Base-by-base conservation (phyloP, 805 yeast species). In the Candida verbasci region DNA sequence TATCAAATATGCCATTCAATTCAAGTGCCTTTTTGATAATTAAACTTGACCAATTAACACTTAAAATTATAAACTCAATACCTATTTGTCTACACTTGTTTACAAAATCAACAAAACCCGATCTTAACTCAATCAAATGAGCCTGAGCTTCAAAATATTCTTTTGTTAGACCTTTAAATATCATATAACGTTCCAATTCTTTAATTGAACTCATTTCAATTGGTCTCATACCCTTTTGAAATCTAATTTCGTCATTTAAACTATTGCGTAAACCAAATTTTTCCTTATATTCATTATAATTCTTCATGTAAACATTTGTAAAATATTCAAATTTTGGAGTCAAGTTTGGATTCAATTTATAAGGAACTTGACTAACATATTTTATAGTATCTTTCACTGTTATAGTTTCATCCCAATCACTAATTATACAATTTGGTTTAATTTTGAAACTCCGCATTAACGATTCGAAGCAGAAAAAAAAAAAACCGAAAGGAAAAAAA, bases 351-450 rank as follows among this genome's bases (percentile, higher is more conserved):
- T 67, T 62, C 11, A 48, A 35, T 2, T 22, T 24, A 35, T 73
- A 72, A 0, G 78, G 74, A 2, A 76, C 65, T 24, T 65, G 56
- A 10, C 78, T 76, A n/a, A 78, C 60, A 4, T 74, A 47, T 17
- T 52, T 52, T 20, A 80, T 70, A 0, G 87, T 78, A 52, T 80
- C 86, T 21, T 55, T 48, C 5, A 48, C 44, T 0, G 86, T 78
- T 18, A 77, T 65, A 0, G 86, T 80, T 29, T 79, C 86, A 50
- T 80, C 87, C 80, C 83, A 80, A 45, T 80, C 87, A 3, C 72
- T 54, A 1, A 78, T 62, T 9, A 78, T 32, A 10, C 37, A 15
- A 9, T 30, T 34, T 18, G 41, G 41, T 17, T 24, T 31, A 7
- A 31, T 8, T 25, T 14, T 14, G 8, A 16, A 8, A 25, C 8